These are phyloP conservation scores for Basidiobolus heterosporus DNA, from an alignment of 371 early-diverging fungal genomes.

Conservation along the genomic window DNA sequence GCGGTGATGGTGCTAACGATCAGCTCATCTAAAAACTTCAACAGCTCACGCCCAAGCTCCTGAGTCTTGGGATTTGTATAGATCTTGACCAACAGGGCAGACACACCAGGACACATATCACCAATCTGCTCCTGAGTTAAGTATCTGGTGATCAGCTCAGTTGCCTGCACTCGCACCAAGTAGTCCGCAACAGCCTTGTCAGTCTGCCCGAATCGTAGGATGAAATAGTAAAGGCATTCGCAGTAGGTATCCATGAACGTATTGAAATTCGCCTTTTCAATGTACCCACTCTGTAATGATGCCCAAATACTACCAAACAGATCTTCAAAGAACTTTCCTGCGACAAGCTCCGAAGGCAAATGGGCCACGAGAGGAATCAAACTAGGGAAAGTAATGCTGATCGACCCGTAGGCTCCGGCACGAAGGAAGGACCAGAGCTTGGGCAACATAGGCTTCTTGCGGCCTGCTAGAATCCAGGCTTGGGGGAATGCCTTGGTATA, in stretches of 20 bases:
- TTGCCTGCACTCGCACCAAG: neutral
- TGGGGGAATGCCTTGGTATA: slow-evolving; percentile 44
- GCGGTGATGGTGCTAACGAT: too few relatives aligned
- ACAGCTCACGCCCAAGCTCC: too few relatives aligned
- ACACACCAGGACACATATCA: too few relatives aligned
- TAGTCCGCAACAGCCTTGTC: too few relatives aligned
- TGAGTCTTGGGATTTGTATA: too few relatives aligned
- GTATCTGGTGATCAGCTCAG: neutral
- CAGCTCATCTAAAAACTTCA: too few relatives aligned
- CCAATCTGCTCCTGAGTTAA: too few relatives aligned
- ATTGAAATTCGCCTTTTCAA: slow-evolving; percentile 29
- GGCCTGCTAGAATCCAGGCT: slow-evolving; percentile 35
- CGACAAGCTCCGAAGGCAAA: slow-evolving; percentile 27
- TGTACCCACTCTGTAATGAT: slow-evolving; percentile 16
- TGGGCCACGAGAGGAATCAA: slow-evolving; percentile 42
- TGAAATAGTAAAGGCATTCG: slow-evolving; percentile 37
- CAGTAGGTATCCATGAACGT: slow-evolving; percentile 39
- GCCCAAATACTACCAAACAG: slow-evolving; percentile 40
- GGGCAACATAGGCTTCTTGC: slow-evolving; percentile 41
- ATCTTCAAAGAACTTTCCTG: slow-evolving; percentile 17
- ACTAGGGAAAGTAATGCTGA: slow-evolving; percentile 43
- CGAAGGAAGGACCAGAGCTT: slow-evolving; percentile 47
- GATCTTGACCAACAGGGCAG: too few relatives aligned
- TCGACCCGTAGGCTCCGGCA: slow-evolving; percentile 43
- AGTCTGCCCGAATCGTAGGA: slow-evolving; percentile 23